Conservation (phyloP, 108 stramenopile genomes). For the Fistulifera solaris region DNA sequence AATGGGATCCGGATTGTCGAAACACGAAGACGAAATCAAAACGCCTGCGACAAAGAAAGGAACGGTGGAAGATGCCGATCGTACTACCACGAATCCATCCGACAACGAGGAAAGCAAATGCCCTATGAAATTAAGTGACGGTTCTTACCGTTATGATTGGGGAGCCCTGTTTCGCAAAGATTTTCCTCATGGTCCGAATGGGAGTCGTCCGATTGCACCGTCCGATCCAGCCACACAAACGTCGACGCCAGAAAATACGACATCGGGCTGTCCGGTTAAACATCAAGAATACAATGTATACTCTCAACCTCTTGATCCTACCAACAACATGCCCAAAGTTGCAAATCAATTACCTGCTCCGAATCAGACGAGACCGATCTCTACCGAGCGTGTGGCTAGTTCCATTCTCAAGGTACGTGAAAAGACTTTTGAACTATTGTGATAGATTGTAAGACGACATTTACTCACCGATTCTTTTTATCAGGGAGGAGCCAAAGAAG, state of each 20-base stretch:
- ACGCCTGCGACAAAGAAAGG: not conserved
- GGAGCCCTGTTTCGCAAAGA: slow-evolving; percentile 15
- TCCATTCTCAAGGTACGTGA: slow-evolving; percentile 87
- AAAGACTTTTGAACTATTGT: no score
- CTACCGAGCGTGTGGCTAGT: slow-evolving; percentile 74
- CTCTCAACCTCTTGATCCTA: slow-evolving; percentile 92
- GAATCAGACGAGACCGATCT: slow-evolving; percentile 44
- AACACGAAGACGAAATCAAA: slow-evolving; percentile 5
- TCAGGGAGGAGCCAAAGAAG: slow-evolving; percentile 22
- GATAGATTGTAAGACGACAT: no score
- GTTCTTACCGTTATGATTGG: slow-evolving; percentile 35
- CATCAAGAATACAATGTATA: slow-evolving; percentile 92
- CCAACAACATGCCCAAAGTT: slow-evolving; percentile 90
- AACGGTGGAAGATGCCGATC: not conserved
- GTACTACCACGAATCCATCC: not conserved
- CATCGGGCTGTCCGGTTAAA: slow-evolving; percentile 38
- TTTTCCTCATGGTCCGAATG: slow-evolving; percentile 23
- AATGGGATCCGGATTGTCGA: slow-evolving; percentile 8
- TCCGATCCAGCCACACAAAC: not conserved
- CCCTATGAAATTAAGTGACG: slow-evolving; percentile 32
- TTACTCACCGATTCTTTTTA: no score
- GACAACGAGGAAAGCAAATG: slow-evolving; percentile 15
- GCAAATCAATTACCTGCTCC: slow-evolving; percentile 66
- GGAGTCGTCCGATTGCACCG: slow-evolving; percentile 17
- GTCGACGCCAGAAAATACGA: not conserved